These are phyloP conservation scores for Chytriomyces sp. DNA, from an alignment of 192 early-diverging fungal genomes.

Conservation along the genomic window DNA sequence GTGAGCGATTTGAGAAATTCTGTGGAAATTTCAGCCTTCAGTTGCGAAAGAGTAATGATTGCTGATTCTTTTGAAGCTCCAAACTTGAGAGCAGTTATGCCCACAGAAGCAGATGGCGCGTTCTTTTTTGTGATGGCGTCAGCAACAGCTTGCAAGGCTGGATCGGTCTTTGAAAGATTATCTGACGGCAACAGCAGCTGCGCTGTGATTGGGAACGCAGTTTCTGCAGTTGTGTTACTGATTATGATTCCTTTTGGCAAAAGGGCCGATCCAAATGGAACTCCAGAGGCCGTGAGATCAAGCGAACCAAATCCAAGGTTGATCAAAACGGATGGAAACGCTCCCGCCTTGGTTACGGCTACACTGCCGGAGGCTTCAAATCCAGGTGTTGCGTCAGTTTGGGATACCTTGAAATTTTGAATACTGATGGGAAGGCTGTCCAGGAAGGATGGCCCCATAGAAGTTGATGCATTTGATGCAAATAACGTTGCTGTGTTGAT, in stretches of 20 bases:
- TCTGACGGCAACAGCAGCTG: constrained; percentile 32
- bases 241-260: constrained; percentile 32
- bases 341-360: constrained; percentile 24
- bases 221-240: constrained; percentile 3
- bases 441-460: constrained; percentile 31
- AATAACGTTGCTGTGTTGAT: constrained; percentile 15
- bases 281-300: constrained; percentile 35
- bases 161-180: constrained; percentile 31
- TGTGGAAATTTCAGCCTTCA: constrained; percentile 38
- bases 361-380: constrained; percentile 37
- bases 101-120: constrained; percentile 37
- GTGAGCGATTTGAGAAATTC: constrained; percentile 34
- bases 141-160: constrained; percentile 37
- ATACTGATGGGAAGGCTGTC: constrained; percentile 34
- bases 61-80: constrained; percentile 37
- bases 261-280: constrained; percentile 24
- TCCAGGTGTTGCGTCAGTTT: constrained; percentile 37
- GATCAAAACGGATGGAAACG: constrained; percentile 26
- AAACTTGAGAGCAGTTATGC: constrained; percentile 47
- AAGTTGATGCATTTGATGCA: constrained; percentile 18
- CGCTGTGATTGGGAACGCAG: constrained; percentile 31
- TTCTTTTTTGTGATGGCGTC: constrained; percentile 32
- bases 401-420: constrained; percentile 28
- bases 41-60: constrained; percentile 51
- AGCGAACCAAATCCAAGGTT: constrained; percentile 39